Conservation (phyloP, 176 grass and related monocot species). For the Carex kokanica region DNA sequence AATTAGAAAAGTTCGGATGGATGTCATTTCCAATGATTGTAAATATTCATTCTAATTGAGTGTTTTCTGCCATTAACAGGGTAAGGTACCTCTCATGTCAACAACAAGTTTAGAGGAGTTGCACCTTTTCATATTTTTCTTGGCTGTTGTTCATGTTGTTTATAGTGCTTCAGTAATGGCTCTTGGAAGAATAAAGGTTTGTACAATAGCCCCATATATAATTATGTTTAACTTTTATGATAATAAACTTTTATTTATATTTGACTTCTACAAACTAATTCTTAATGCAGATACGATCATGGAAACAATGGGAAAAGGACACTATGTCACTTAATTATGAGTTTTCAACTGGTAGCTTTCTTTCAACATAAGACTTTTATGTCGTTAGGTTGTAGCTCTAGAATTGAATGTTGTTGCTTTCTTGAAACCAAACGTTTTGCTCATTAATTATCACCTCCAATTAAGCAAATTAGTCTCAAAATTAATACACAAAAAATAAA, state of each 20-base stretch:
- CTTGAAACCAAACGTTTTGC: neutral
- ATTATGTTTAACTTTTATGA: neutral
- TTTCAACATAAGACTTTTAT: neutral
- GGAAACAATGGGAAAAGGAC: constrained; percentile 85
- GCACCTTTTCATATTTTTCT: constrained; percentile 86
- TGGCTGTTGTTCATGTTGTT: constrained; percentile 70
- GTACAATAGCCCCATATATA: neutral
- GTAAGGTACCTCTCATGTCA: constrained; percentile 63
- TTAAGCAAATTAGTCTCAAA: neutral
- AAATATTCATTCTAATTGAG: neutral
- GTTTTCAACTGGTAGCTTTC: constrained; percentile 49
- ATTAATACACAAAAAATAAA: neutral
- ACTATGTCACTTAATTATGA: constrained; percentile 65
- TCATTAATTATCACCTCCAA: neutral
- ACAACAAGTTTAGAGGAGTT: constrained; percentile 49
- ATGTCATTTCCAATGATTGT: neutral
- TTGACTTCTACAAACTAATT: neutral
- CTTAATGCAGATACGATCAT: constrained; percentile 58
- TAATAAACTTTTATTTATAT: neutral
- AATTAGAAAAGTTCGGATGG: neutral
- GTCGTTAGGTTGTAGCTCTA: neutral
- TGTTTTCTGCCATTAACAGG: constrained; percentile 24
- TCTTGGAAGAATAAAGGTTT: constrained; percentile 61
- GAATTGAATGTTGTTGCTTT: neutral
- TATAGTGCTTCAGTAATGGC: constrained; percentile 80